Evolutionary conservation across 306 rosid species (phyloP), one percentile per base, ranked within the genome.

Genomic region (Prunus armeniaca): DNA sequence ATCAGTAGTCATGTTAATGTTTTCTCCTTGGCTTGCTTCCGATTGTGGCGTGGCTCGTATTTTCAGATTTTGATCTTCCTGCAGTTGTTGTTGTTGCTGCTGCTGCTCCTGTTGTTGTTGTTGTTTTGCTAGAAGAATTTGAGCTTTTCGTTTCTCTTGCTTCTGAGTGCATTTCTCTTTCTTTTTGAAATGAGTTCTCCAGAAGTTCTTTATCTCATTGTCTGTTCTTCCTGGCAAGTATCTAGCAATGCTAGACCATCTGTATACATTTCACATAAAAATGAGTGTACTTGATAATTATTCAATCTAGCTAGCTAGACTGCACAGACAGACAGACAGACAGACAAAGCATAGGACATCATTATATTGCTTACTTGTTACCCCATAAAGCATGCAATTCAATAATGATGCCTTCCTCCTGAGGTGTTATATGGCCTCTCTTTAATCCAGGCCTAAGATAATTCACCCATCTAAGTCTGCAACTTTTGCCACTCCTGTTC

Each of bases 171-270:
- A 8, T 54, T 79, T 86, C 27, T 86, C 82, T 69, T 78, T 89
- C 76, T 82, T 89, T 80, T 84, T 83, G 79, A 88, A 88, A 79
- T 86, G 89, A 12, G 95, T 91, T 82, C 97, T 88, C 95, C 93
- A 88, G 63, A 82, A 91, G 82, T 91, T 91, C 73, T 91, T 91
- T 4, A 89, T 88, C 79, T 86, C 91, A 6, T 91, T 91, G 70
- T 91, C 97, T 11, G 97, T 91, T 84, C 97, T 89, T 30, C 97
- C 97, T 0, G 95, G 90, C 82, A 91, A 82, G 81, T 86, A 91
- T 72, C 82, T 88, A 14, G 95, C 97, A 54, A 91, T 91, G 34
- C 90, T 86, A 14, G 97, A 89, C 97, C 97, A 91, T 84, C 95
- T 91, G 76, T 6, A 17, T 11, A 11, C 34, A 43, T 52, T n/a